Percentiles rank a stretch among this genome's conserved stretches.
These are phyloP conservation scores for Russula olivacea DNA, from an alignment of 768 basidiomycete genomes.

Conservation along the genomic window DNA sequence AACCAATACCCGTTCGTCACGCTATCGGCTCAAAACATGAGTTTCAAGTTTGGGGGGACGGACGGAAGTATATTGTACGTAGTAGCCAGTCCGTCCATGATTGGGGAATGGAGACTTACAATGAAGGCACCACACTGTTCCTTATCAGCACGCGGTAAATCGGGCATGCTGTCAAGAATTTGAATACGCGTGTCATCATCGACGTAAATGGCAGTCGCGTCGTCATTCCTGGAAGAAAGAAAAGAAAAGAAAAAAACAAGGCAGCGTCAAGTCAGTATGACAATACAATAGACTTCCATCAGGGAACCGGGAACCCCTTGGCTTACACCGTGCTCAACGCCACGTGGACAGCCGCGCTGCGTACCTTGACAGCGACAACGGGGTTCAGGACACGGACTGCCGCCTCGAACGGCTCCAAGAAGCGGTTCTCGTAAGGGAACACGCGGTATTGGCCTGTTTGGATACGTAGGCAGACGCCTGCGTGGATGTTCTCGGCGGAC, in stretches of 20 bases:
- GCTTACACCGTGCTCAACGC: slow-evolving; percentile 60
- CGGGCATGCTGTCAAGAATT: slow-evolving; percentile 63
- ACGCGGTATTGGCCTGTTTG: slow-evolving; percentile 65
- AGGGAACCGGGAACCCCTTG: slow-evolving; percentile 28
- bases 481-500: slow-evolving; percentile 72
- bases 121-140: slow-evolving; percentile 89
- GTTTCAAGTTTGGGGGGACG: slow-evolving; percentile 1
- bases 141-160: slow-evolving; percentile 74
- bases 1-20: slow-evolving; percentile 76
- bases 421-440: slow-evolving; percentile 83
- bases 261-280: background rate
- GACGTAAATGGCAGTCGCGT: slow-evolving; percentile 58
- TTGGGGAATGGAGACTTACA: slow-evolving; percentile 36
- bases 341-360: slow-evolving; percentile 75
- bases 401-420: slow-evolving; percentile 74
- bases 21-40: slow-evolving; percentile 36
- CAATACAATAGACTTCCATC: background rate
- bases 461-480: slow-evolving; percentile 71
- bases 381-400: slow-evolving; percentile 73
- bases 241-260: background rate
- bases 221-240: slow-evolving; percentile 44
- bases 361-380: slow-evolving; percentile 75
- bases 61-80: background rate
- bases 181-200: slow-evolving; percentile 83
- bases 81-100: background rate